A percentile compares a stretch with the other conserved stretches of the same genome.
phyloP scores from a whole-genome alignment of 2,329 filamentous ascomycete genomes.

The Alternaria incomplexa region DNA sequence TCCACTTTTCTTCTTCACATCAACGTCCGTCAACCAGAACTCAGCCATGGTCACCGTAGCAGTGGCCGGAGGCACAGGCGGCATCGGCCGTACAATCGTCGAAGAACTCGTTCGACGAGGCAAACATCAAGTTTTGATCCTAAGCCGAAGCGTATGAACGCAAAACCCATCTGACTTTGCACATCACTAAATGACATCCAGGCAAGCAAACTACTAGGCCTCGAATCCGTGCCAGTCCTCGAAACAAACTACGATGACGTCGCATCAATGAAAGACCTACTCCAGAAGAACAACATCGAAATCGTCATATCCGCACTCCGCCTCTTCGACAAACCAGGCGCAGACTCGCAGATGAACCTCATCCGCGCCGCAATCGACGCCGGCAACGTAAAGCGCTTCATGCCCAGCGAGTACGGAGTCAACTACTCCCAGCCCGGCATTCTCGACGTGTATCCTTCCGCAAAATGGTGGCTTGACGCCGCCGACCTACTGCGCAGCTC shows the following conservation, averaged over 20 bases:
- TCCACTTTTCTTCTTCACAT: background rate
- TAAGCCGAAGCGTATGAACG: conserved; percentile 19
- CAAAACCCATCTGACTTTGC: background rate
- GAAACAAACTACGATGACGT: conserved; percentile 16
- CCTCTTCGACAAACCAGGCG: conserved; percentile 8
- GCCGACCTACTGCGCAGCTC: conserved; percentile 18
- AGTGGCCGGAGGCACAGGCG: conserved; percentile 31
- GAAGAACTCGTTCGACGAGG: conserved; percentile 17
- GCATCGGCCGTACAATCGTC: conserved; percentile 25
- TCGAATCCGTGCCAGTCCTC: conserved; percentile 10
- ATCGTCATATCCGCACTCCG: conserved; percentile 23
- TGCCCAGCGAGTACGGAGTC: conserved; percentile 25
- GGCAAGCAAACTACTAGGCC: background rate
- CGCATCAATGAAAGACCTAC: conserved; percentile 4
- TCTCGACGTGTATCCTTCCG: conserved; percentile 8
- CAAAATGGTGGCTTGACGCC: conserved; percentile 16
- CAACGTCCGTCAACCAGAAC: background rate
- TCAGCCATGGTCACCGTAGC: conserved; percentile 18
- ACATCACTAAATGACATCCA: background rate
- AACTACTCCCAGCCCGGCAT: conserved; percentile 2
- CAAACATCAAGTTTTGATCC: conserved; percentile 21
- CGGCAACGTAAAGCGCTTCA: conserved; percentile 15
- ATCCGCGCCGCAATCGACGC: conserved; percentile 21
- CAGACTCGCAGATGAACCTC: conserved; percentile 19
- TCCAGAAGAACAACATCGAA: conserved; percentile 11